Conservation (phyloP, 495 filamentous ascomycete species). For the Pseudevernia furfuracea region DNA sequence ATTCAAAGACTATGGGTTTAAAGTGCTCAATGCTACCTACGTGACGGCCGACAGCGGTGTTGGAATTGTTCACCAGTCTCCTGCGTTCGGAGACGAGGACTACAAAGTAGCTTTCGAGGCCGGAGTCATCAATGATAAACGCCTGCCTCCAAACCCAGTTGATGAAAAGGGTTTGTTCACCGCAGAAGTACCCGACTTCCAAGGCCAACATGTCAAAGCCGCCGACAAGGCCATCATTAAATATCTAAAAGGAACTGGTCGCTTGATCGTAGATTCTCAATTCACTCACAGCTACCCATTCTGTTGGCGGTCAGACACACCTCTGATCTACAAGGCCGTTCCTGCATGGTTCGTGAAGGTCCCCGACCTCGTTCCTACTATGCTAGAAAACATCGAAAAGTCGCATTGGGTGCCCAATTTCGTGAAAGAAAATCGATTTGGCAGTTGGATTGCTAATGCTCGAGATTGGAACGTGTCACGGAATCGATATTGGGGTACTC, state of each 20-base stretch:
- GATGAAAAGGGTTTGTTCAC: conserved; percentile 79
- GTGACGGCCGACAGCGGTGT: conserved; percentile 91
- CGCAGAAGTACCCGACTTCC: conserved; percentile 71
- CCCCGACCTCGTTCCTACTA: conserved; percentile 72
- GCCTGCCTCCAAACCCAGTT: conserved; percentile 82
- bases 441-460: conserved; percentile 82
- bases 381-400: conserved; percentile 80
- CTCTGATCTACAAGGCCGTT: conserved; percentile 89
- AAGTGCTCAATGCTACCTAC: conserved; percentile 77
- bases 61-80: conserved; percentile 91
- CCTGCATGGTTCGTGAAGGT: conserved; percentile 95
- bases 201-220: conserved; percentile 83
- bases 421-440: conserved; percentile 88
- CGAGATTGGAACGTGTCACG: conserved; percentile 95
- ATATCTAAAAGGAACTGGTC: conserved; percentile 69
- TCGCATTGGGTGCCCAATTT: conserved; percentile 92
- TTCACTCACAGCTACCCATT: conserved; percentile 92
- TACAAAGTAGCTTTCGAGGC: conserved; percentile 72
- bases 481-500: conserved; percentile 96
- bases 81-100: conserved; percentile 95
- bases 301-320: conserved; percentile 93
- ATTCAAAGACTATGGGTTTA: conserved; percentile 84
- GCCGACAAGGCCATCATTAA: conserved; percentile 96
- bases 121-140: conserved; percentile 69
- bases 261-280: conserved; percentile 81